phyloP scores from a whole-genome alignment of 2,329 filamentous ascomycete genomes.

The Hypocreales sp. region DNA sequence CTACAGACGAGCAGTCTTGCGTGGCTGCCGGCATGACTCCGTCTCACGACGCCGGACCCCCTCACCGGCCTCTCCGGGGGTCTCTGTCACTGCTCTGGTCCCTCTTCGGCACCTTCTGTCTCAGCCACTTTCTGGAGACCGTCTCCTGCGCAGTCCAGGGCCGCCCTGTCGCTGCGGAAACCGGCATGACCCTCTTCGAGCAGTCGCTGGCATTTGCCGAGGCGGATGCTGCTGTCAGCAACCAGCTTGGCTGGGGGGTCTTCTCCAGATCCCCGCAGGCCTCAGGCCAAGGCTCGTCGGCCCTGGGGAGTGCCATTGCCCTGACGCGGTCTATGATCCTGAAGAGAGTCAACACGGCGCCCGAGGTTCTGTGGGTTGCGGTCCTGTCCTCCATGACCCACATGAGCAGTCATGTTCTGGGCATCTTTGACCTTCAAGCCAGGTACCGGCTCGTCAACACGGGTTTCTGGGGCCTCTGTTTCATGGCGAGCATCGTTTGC shows the following conservation, averaged over 20 bases:
- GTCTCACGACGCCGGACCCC: slow-evolving; percentile 31
- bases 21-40: slow-evolving; percentile 56
- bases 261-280: slow-evolving; percentile 35
- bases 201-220: slow-evolving; percentile 93
- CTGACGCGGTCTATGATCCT: slow-evolving; percentile 53
- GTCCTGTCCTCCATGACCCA: slow-evolving; percentile 85
- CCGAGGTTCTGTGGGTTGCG: slow-evolving; percentile 75
- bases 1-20: slow-evolving; percentile 63
- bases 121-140: slow-evolving; percentile 81
- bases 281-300: slow-evolving; percentile 10
- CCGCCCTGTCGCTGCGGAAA: slow-evolving; percentile 64
- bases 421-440: slow-evolving; percentile 64
- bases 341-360: slow-evolving; percentile 70
- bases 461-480: slow-evolving; percentile 76
- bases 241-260: slow-evolving; percentile 57
- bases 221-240: slow-evolving; percentile 75
- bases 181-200: slow-evolving; percentile 92
- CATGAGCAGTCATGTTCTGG: slow-evolving; percentile 68
- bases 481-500: slow-evolving; percentile 74
- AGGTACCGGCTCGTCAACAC: slow-evolving; percentile 75
- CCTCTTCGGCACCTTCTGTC: slow-evolving; percentile 51
- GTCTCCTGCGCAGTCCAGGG: slow-evolving; percentile 80
- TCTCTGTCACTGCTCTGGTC: slow-evolving; percentile 68
- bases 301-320: slow-evolving; percentile 21
- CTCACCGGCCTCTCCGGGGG: slow-evolving; percentile 44